Percentiles rank a stretch among this genome's conserved stretches.
Conservation (phyloP, 148 eudicot species). For the Heliamphora exappendiculata region DNA sequence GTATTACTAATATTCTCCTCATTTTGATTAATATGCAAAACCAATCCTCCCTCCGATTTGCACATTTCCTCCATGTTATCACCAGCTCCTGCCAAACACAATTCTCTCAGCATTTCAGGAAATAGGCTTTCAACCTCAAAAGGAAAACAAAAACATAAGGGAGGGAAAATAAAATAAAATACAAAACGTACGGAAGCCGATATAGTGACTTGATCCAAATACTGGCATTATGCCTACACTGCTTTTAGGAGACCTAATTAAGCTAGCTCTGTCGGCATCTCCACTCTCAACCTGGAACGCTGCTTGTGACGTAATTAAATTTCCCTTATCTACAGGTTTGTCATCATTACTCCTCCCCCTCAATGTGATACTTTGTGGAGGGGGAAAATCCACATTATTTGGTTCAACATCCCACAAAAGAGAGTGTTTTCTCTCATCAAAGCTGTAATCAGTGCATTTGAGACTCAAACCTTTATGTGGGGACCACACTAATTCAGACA, state of each 20-base stretch:
- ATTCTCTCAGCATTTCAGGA: not conserved
- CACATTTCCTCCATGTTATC: constrained; percentile 13
- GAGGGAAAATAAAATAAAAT: not conserved
- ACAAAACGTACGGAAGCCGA: not conserved
- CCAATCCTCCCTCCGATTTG: not conserved
- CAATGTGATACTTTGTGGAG: constrained; percentile 15
- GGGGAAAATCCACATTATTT: constrained; percentile 17
- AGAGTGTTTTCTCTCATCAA: constrained; percentile 17
- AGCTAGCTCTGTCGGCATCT: constrained; percentile 8
- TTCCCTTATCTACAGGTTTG: constrained; percentile 5
- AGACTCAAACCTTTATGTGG: constrained; percentile 44
- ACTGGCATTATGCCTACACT: not conserved
- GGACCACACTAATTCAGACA: constrained; percentile 72
- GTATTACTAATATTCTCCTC: too few species aligned
- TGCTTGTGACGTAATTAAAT: constrained; percentile 14
- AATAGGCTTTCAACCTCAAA: not conserved
- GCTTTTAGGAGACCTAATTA: constrained; percentile 2
- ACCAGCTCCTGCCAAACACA: constrained; percentile 10
- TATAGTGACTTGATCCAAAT: not conserved
- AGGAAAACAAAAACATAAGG: not conserved
- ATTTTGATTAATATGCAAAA: too few species aligned
- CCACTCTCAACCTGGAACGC: constrained; percentile 8
- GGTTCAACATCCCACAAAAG: constrained; percentile 23
- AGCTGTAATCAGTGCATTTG: constrained; percentile 33
- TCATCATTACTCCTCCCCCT: constrained; percentile 15